A percentile compares a stretch with the other conserved stretches of the same genome.
phyloP scores from a whole-genome alignment of 2,329 filamentous ascomycete genomes.

The Dactylellina haptotyla region DNA sequence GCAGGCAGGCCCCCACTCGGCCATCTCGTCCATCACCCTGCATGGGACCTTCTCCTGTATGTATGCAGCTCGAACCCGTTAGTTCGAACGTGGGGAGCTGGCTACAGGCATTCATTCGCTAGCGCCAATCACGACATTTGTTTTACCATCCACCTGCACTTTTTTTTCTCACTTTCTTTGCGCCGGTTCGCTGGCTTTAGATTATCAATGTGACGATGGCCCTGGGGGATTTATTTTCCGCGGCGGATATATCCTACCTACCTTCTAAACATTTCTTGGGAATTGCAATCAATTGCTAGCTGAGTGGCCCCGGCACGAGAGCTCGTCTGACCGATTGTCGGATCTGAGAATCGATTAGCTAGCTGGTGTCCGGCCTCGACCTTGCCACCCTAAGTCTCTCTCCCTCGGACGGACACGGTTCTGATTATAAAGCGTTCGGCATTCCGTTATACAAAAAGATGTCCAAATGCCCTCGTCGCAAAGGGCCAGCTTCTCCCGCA shows the following conservation, averaged over 20 bases:
- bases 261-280: not conserved
- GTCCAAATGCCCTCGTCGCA: conserved; percentile 33
- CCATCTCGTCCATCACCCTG: conserved; percentile 1
- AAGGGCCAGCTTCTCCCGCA: not conserved
- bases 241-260: conserved; percentile 5
- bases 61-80: not conserved
- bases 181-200: conserved; percentile 28
- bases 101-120: too few relatives aligned
- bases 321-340: not conserved
- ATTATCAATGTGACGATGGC: not conserved
- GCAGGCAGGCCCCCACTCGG: not conserved
- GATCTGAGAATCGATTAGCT: not conserved
- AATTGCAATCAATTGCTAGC: too few relatives aligned
- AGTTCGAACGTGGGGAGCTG: not conserved
- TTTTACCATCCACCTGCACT: not conserved
- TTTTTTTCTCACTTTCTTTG: not conserved
- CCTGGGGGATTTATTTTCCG: conserved; percentile 20
- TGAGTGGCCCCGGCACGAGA: too few relatives aligned
- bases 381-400: too few relatives aligned
- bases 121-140: conserved; percentile 39
- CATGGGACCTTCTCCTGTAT: not conserved
- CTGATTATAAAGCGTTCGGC: conserved; percentile 11
- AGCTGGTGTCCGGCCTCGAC: not conserved
- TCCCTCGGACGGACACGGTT: too few relatives aligned
- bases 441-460: conserved; percentile 1